Base-by-base conservation (phyloP, 148 eudicot genomes). In the Spergularia marina region DNA sequence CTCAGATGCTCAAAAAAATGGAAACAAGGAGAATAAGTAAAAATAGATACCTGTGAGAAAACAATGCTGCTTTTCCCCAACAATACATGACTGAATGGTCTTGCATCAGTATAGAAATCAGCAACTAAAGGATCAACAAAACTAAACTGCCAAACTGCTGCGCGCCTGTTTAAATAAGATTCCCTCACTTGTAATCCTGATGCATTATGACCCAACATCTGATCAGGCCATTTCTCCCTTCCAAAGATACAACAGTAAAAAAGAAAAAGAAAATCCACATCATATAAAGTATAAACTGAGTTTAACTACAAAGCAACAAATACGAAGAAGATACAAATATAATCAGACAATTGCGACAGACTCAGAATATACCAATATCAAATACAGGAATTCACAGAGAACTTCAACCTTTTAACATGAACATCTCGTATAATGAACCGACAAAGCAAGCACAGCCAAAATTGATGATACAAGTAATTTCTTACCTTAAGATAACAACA, bases 211-310 rank as follows among this genome's bases (percentile, higher is more conserved):
- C 41, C 56, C 65, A 63, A 58, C 61, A 75, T 60, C 71, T 63
- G 76, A 53, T 83, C 82, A 2, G 89, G 83, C 97, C 97, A 91
- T 21, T 76, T 80, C 71, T 83, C 86, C 77, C 97, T 89, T 84
- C 6, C 14, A n/a, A 64, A 64, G 10, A 62, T 53, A 44, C 71
- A 64, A 11, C 12, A 65, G 41, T 20, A 14, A 47, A 34, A 4
- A 53, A 53, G 11, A 10, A 12, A 53, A 53, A 53, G 0, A 53
- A 9, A 53, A 15, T 53, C 49, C 49, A 44, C 49, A 44, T 44
- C 49, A 44, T 44, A 44, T 44, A 44, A 23, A 23, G 25, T 23
- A 23, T 23, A 23, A 41, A 41, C 44, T 44, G 49, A 44, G 49
- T 44, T 6, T 12, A 53, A 53, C 15, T 12, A 53, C 17, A 53